These are phyloP conservation scores for Apiospora sp. DNA, from an alignment of 2,329 filamentous ascomycete species.

Conservation along the genomic window DNA sequence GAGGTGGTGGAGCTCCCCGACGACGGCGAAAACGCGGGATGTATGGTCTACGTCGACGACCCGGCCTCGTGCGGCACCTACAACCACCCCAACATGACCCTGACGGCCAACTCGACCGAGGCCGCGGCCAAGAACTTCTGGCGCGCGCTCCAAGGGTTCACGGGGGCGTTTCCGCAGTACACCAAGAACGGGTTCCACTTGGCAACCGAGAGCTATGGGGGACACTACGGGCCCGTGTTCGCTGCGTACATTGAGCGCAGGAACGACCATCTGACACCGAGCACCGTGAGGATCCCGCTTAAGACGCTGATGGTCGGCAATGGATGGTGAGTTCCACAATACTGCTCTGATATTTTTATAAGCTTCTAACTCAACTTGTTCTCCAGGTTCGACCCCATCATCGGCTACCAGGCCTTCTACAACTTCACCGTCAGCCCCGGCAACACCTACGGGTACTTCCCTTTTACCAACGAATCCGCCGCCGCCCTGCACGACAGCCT, in stretches of 20 bases:
- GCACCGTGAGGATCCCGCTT: conserved; percentile 56
- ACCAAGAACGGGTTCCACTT: conserved; percentile 60
- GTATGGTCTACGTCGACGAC: conserved; percentile 55
- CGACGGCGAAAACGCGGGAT: conserved; percentile 42
- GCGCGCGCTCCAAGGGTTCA: conserved; percentile 68
- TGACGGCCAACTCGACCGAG: conserved; percentile 60
- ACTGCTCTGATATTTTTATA: too few relatives aligned
- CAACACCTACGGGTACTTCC: conserved; percentile 63
- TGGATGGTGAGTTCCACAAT: conserved; percentile 56
- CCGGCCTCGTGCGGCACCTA: conserved; percentile 61
- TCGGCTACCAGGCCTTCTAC: conserved; percentile 65
- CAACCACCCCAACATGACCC: conserved; percentile 55
- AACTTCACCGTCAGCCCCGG: conserved; percentile 64
- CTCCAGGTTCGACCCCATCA: conserved; percentile 59
- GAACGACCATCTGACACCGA: conserved; percentile 51
- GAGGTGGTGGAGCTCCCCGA: conserved; percentile 53
- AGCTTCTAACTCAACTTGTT: too few relatives aligned
- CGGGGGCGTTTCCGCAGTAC: conserved; percentile 65
- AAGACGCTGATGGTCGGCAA: conserved; percentile 63
- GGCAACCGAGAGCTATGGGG: conserved; percentile 64
- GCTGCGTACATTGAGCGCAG: conserved; percentile 56
- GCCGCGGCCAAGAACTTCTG: conserved; percentile 66
- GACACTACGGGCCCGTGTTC: conserved; percentile 66
- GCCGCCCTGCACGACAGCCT: conserved; percentile 64
- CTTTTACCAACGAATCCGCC: conserved; percentile 58